These are phyloP conservation scores for Stemphylium vesicarium DNA, from an alignment of 2,329 filamentous ascomycete species.

Conservation along the genomic window DNA sequence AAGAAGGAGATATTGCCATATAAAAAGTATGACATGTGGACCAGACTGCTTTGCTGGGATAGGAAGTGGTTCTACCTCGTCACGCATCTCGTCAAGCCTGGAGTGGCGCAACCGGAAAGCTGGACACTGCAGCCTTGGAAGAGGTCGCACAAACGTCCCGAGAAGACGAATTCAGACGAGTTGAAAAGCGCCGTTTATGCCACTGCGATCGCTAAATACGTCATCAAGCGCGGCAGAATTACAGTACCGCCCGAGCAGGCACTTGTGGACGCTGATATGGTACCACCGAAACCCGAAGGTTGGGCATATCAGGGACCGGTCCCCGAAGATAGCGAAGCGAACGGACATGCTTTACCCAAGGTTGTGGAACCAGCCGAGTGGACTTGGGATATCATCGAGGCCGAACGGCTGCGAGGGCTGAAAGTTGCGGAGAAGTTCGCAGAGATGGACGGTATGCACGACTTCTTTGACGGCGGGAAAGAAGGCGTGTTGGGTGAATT, in stretches of 20 bases:
- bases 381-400: conserved; percentile 67
- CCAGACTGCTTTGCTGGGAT: conserved; percentile 56
- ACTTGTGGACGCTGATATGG: conserved; percentile 71
- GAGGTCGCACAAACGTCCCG: conserved; percentile 26
- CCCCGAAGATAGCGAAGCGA: conserved; percentile 15
- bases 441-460: conserved; percentile 60
- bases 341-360: conserved; percentile 33
- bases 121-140: conserved; percentile 58
- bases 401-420: conserved; percentile 62
- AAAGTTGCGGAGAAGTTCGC: conserved; percentile 62
- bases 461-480: conserved; percentile 55
- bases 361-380: conserved; percentile 53
- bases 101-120: conserved; percentile 48
- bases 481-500: conserved; percentile 55
- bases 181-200: conserved; percentile 56
- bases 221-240: conserved; percentile 65
- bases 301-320: conserved; percentile 33
- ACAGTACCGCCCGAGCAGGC: conserved; percentile 84
- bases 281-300: conserved; percentile 75
- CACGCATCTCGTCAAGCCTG: conserved; percentile 56
- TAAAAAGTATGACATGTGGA: conserved; percentile 56
- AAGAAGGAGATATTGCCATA: conserved; percentile 56
- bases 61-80: conserved; percentile 59
- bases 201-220: conserved; percentile 58
- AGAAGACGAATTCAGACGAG: conserved; percentile 39